Evolutionary conservation across 768 basidiomycete genomes (phyloP), one percentile per base, ranked within the genome.

Genomic region (Panus rudis): DNA sequence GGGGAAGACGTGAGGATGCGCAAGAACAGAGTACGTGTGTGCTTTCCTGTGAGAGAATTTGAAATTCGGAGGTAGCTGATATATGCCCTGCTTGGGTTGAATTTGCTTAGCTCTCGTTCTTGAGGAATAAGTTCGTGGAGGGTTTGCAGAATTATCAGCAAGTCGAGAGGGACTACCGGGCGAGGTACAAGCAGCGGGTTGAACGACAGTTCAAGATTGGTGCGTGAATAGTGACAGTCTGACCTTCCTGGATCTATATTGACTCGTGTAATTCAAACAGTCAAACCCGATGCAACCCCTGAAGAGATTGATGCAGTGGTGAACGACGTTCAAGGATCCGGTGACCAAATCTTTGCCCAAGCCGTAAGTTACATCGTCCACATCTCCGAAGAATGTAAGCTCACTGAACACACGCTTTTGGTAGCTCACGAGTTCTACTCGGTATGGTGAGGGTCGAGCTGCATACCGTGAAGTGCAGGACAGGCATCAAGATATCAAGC

Each of bases 261-360:
- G 21, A 49, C 6, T 30, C 35, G 27, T 25, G 24, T 33, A 12
- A 20, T 3, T 19, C 40, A 0, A n/a, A n/a, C 48, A 89, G 92
- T 92, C 43, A 96, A 96, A 67, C 92, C 92, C 37, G 81, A 93
- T 63, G 93, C 93, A 4, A 80, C 91, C 1, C 82, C 82, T 2
- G 90, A 94, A 43, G 93, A 97, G 64, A 70, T 97, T 48, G 68
- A 72, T 40, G 81, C 86, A 13, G 92, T 87, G n/a, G 82, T 92
- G 25, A 82, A 92, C 53, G 84, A 90, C 53, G 83, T 87, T 34
- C 74, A 73, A 39, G 83, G 82, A 38, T 74, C 76, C 22, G 63
- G 63, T 32, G 60, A 63, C 22, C 92, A 96, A 61, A 84, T 96
- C 41, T 97, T 97, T 70, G 81, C 83, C 46, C 89, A 90, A 66